phyloP scores from a whole-genome alignment of 2,329 filamentous ascomycete genomes.

The Aspergillus bombycis region DNA sequence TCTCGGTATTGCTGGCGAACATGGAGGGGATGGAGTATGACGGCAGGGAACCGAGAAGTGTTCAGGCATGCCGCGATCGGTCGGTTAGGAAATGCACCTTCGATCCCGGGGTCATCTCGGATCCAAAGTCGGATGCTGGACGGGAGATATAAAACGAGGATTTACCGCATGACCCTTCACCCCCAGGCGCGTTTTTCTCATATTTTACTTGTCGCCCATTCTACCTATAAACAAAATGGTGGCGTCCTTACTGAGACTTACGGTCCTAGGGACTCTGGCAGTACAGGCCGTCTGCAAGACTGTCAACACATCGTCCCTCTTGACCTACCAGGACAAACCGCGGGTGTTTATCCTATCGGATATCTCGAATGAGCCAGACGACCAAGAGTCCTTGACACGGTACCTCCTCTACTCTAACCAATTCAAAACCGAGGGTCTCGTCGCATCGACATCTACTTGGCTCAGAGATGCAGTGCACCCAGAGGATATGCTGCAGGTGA shows the following conservation, averaged over 20 bases:
- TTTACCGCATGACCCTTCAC: not conserved
- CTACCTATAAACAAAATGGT: not conserved
- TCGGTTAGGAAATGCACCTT: not conserved
- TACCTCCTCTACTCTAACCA: slow-evolving; percentile 53
- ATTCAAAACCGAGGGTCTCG: slow-evolving; percentile 49
- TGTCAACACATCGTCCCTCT: not conserved
- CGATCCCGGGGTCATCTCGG: not conserved
- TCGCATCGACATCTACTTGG: slow-evolving; percentile 52
- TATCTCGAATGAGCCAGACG: slow-evolving; percentile 7
- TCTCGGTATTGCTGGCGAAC: not conserved
- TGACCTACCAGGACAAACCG: slow-evolving; percentile 17
- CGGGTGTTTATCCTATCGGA: slow-evolving; percentile 16
- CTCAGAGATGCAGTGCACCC: slow-evolving; percentile 46
- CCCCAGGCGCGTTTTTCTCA: not conserved
- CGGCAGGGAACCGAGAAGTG: not conserved
- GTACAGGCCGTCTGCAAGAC: not conserved
- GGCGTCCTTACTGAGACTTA: not conserved
- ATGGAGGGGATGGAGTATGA: not conserved
- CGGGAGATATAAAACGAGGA: not conserved
- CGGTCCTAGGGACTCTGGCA: not conserved
- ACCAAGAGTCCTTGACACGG: slow-evolving; percentile 38
- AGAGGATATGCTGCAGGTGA: slow-evolving; percentile 48
- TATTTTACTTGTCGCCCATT: not conserved
- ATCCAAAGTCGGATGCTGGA: not conserved
- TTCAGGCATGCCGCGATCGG: not conserved